These are phyloP conservation scores for Colletotrichum sp. DNA, from an alignment of 2,329 filamentous ascomycete genomes.

Conservation along the genomic window DNA sequence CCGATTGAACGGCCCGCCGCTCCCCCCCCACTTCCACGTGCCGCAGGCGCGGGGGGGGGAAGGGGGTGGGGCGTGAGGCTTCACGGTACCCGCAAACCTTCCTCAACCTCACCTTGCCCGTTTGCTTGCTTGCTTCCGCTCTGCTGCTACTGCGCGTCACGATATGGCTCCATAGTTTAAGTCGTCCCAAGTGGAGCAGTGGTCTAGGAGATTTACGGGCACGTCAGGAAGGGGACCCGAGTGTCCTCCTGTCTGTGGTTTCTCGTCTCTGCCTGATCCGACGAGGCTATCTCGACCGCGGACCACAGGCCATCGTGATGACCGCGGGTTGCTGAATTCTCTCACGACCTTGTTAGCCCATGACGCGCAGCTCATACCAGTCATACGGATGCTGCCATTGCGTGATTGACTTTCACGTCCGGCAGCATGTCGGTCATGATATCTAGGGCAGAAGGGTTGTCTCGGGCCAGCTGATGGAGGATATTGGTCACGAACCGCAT, in stretches of 20 bases:
- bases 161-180: not conserved
- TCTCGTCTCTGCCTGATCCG: not conserved
- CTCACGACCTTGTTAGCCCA: not conserved
- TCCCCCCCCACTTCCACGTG: too few relatives aligned
- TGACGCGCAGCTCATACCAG: not conserved
- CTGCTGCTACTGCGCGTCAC: not conserved
- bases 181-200: not conserved
- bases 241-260: not conserved
- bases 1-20: too few relatives aligned
- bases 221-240: not conserved
- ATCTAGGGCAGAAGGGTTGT: not conserved
- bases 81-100: not conserved
- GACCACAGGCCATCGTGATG: not conserved
- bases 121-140: not conserved
- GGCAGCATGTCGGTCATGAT: not conserved
- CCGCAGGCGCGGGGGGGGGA: too few relatives aligned
- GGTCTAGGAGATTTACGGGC: not conserved
- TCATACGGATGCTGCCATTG: too few relatives aligned
- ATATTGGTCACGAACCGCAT: not conserved
- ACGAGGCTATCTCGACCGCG: not conserved
- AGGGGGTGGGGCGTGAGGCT: not conserved
- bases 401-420: not conserved
- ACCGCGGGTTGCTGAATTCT: not conserved
- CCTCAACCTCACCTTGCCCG: not conserved
- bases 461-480: not conserved